Evolutionary conservation across 2,329 filamentous ascomycete species (phyloP), one percentile per base, ranked within the genome.

Genomic region (Colletotrichum destructivum): DNA sequence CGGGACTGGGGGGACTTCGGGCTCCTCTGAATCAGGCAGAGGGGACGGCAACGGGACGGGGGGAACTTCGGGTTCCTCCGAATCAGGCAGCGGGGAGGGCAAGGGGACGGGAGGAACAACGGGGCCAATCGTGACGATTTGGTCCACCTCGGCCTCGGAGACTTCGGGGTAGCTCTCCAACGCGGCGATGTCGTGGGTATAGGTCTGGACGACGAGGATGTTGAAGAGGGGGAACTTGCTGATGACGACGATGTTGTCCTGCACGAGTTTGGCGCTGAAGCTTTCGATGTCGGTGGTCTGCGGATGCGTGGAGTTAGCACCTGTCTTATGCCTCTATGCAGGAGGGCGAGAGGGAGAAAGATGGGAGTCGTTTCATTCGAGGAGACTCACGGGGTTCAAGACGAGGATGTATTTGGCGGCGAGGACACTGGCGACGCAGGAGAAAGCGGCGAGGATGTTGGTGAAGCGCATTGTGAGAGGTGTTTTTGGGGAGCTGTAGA

Each of bases 121-220:
- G 31, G 31, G 59, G 11, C 12, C 3, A 12, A 74, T 38, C 0
- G 62, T 62, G 26, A 66, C 18, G 15, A 64, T 23, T 40, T 49
- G 15, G 15, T 69, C 65, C n/a, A 18, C 9, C 42, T 74, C 67
- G 5, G 52, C 65, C 8, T 4, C 12, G 16, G 35, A 6, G 18
- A 74, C 71, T 54, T 72, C 68, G 3, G 26, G 57, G 35, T 66
- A 69, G 3, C 18, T 21, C 11, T 15, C 8, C 31, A 74, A 26
- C 2, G 42, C 23, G 21, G 23, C 13, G 31, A 54, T n/a, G 40
- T 60, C 68, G 18, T 66, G 65, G 4, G 15, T 21, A 15, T 62
- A 42, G 42, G 69, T 71, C 40, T 55, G 26, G 40, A 75, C 62
- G 38, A 66, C 63, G 42, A 64, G 56, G 18, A 52, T 64, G 26